These are phyloP conservation scores for Kuraishia hungarica DNA, from an alignment of 805 yeast genomes.

Conservation along the genomic window DNA sequence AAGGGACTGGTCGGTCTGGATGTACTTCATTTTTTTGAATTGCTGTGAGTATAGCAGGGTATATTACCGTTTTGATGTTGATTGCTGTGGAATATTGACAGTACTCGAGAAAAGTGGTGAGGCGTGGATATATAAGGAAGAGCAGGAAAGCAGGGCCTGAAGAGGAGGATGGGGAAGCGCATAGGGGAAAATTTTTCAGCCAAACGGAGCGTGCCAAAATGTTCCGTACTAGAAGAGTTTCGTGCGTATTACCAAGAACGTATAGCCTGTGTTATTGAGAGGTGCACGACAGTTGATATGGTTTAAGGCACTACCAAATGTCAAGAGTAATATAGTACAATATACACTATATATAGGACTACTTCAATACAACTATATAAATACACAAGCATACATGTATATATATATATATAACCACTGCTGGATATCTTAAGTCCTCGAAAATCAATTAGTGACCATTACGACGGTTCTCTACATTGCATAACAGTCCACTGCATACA, in stretches of 20 bases:
- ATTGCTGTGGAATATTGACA: neutral
- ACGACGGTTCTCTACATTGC: no score
- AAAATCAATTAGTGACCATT: no score
- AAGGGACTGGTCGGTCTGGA: conserved; percentile 50
- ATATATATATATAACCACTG: no score
- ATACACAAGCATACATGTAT: no score
- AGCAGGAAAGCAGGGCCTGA: neutral
- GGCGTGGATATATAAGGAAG: neutral
- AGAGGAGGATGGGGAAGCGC: neutral
- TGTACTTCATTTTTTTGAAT: conserved; percentile 46
- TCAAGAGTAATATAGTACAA: no score
- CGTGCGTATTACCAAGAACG: neutral
- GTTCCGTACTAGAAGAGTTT: neutral
- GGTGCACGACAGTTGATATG: neutral
- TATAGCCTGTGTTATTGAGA: neutral
- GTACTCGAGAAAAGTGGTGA: neutral
- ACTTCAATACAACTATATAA: no score
- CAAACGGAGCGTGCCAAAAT: neutral
- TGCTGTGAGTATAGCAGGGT: neutral
- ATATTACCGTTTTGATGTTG: neutral
- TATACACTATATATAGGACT: no score
- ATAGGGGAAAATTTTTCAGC: neutral
- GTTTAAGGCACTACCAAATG: no score
- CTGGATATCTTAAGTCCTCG: no score
- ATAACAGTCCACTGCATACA: no score